Conservation (phyloP, 2,329 filamentous ascomycete genomes). For the Byssoonygena ceratinophila region DNA sequence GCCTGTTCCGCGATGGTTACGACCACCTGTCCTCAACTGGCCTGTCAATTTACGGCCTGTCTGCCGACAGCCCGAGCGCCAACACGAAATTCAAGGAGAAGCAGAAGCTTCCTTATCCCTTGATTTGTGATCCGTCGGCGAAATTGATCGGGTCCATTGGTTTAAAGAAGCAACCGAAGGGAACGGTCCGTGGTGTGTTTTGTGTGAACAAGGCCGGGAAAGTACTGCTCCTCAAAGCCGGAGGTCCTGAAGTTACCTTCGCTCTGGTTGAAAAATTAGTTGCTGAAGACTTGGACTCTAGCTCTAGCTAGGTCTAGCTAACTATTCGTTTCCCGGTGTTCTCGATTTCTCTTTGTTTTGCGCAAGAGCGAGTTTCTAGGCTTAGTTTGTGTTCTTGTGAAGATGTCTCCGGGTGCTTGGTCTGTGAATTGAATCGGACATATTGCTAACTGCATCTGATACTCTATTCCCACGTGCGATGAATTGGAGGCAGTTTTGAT, state of each 20-base stretch:
- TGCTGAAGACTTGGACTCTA: conserved; percentile 28
- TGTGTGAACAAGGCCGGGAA: conserved; percentile 74
- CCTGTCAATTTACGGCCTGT: conserved; percentile 80
- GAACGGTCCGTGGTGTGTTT: conserved; percentile 78
- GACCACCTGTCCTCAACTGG: conserved; percentile 63
- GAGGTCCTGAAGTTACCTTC: conserved; percentile 66
- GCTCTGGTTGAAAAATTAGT: conserved; percentile 65
- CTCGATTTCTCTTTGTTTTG: background rate
- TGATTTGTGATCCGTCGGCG: conserved; percentile 70
- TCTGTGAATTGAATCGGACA: background rate
- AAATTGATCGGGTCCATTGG: conserved; percentile 76
- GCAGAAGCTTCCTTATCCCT: conserved; percentile 75
- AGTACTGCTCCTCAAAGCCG: conserved; percentile 62
- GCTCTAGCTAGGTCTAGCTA: background rate
- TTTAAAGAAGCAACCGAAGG: conserved; percentile 72
- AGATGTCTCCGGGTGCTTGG: background rate
- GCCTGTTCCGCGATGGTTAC: conserved; percentile 83
- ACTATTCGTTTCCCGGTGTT: background rate
- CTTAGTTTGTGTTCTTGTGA: background rate
- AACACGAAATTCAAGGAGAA: conserved; percentile 90
- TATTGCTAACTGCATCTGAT: background rate
- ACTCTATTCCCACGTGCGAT: background rate
- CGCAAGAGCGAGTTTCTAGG: background rate
- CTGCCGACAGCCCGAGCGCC: conserved; percentile 73
- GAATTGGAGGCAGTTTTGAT: no score